A percentile compares a stretch with the other conserved stretches of the same genome.
phyloP scores from a whole-genome alignment of 148 eudicot genomes.

The Agrostemma githago region DNA sequence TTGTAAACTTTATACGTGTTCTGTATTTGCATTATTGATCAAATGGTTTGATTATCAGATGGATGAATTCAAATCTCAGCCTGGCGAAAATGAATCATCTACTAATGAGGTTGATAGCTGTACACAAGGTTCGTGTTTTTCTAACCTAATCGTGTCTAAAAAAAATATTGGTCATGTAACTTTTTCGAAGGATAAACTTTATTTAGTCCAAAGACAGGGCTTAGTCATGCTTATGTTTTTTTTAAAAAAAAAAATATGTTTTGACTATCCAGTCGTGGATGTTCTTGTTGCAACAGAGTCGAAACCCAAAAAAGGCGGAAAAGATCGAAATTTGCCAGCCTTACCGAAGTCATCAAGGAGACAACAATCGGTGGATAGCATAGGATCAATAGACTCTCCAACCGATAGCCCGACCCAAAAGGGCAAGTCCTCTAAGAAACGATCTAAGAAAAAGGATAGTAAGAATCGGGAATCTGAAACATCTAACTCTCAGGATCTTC shows the following conservation, averaged over 20 bases:
- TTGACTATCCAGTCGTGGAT: not conserved
- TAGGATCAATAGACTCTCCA: conserved; percentile 32
- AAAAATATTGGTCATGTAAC: not conserved
- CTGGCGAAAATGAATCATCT: conserved; percentile 33
- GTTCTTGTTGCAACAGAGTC: conserved; percentile 2
- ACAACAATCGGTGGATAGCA: conserved; percentile 31
- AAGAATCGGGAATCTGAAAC: conserved; percentile 16
- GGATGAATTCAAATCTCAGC: conserved; percentile 55
- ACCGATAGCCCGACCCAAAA: conserved; percentile 24
- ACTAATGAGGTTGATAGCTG: conserved; percentile 27
- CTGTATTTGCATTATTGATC: not conserved
- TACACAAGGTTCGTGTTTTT: conserved; percentile 38
- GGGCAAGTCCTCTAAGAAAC: conserved; percentile 37
- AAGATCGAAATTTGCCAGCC: conserved; percentile 25
- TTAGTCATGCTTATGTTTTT: too few relatives aligned
- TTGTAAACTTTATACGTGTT: not conserved
- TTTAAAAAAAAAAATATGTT: not conserved
- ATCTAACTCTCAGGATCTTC: conserved; percentile 23
- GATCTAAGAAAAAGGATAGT: conserved; percentile 28
- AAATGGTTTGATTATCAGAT: conserved; percentile 34
- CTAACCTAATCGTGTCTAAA: not conserved
- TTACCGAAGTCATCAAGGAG: conserved; percentile 35
- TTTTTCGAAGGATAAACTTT: too few relatives aligned
- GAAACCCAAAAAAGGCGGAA: not conserved
- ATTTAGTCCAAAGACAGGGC: too few relatives aligned